Evolutionary conservation across 345 rosid genomes (phyloP).

Genomic region (Eucalyptus microcorys): DNA sequence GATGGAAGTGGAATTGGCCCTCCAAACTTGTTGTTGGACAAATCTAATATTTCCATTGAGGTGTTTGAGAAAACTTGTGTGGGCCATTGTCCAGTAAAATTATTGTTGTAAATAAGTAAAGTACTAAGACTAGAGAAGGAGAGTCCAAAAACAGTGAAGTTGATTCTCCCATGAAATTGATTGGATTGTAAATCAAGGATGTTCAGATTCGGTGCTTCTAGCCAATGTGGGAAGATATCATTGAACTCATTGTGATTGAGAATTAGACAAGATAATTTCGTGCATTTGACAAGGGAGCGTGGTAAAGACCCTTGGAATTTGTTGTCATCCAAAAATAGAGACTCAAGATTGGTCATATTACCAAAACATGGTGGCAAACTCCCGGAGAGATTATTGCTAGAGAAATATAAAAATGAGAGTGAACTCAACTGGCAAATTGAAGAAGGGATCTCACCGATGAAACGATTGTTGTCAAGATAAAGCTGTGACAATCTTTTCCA

Average conservation of each 20-base stretch:
- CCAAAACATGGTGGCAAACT: background rate
- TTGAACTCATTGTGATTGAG: background rate
- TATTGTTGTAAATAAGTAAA: background rate
- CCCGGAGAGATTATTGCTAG: background rate
- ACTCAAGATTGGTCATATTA: fast-evolving
- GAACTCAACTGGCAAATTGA: background rate
- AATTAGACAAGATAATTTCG: fast-evolving
- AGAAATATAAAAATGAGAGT: background rate
- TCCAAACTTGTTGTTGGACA: background rate
- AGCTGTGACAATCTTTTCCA: fast-evolving
- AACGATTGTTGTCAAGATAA: fast-evolving
- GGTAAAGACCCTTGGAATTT: background rate
- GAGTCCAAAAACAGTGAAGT: background rate
- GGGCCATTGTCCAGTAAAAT: fast-evolving
- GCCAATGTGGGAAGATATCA: background rate
- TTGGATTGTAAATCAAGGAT: fast-evolving
- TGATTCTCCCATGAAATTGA: background rate
- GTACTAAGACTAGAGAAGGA: fast-evolving
- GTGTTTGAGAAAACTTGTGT: too few species aligned
- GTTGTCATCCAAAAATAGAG: fast-evolving
- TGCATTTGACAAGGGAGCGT: background rate
- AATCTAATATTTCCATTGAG: fast-evolving
- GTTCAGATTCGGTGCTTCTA: fast-evolving
- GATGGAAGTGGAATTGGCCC: background rate
- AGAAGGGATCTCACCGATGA: background rate